These are phyloP conservation scores for Kodamaea suecica DNA, from an alignment of 1,139 yeast species.

Conservation along the genomic window DNA sequence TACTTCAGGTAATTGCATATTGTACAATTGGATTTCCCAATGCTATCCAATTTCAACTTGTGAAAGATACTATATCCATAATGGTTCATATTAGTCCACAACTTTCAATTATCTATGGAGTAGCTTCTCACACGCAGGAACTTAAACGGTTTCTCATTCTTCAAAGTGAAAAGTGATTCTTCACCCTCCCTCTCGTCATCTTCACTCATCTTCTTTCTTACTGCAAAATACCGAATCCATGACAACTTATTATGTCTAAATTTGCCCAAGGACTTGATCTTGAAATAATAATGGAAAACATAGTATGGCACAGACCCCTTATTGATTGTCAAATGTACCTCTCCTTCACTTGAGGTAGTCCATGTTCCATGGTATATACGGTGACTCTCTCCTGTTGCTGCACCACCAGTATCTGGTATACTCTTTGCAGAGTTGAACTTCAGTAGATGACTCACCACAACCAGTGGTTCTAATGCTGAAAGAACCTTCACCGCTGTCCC, in stretches of 20 bases:
- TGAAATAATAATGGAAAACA: constrained; percentile 59
- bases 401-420: constrained; percentile 3
- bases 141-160: constrained; percentile 72
- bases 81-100: too few species aligned
- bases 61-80: too few species aligned
- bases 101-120: constrained; percentile 17
- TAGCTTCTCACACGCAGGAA: constrained; percentile 63
- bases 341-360: constrained; percentile 43
- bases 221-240: constrained; percentile 63
- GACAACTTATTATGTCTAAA: constrained; percentile 59
- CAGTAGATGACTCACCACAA: constrained; percentile 55
- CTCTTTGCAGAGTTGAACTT: constrained; percentile 20
- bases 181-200: constrained; percentile 50
- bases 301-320: constrained; percentile 65
- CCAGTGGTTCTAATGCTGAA: constrained; percentile 62
- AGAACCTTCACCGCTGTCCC: constrained; percentile 70
- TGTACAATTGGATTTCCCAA: too few species aligned
- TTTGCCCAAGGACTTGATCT: constrained; percentile 54
- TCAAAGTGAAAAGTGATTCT: constrained; percentile 51
- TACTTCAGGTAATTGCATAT: too few species aligned
- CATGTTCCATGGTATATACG: constrained; percentile 53
- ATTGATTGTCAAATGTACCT: constrained; percentile 53
- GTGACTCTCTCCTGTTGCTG: constrained; percentile 27
- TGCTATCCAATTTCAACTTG: too few species aligned
- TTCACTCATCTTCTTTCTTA: constrained; percentile 40